These are phyloP conservation scores for Parastagonospora avenae DNA, from an alignment of 2,329 filamentous ascomycete species.

Conservation along the genomic window DNA sequence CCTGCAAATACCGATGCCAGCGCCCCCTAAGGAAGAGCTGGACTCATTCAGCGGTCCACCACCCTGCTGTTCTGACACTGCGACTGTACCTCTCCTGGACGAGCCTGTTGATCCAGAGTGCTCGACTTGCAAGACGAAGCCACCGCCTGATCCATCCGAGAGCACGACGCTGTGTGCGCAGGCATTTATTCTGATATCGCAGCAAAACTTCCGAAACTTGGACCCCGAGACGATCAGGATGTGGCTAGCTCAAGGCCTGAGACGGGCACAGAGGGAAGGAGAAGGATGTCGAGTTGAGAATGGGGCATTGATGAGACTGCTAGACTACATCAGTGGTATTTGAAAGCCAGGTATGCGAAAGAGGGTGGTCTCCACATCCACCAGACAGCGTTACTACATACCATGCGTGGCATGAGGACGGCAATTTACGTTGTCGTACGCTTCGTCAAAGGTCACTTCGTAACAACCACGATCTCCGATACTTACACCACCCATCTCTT, in stretches of 20 bases:
- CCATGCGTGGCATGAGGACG: too few species aligned
- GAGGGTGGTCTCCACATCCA: neutral
- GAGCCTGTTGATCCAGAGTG: slow-evolving; percentile 28
- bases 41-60: slow-evolving; percentile 18
- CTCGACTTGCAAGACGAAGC: slow-evolving; percentile 31
- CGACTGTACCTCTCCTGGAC: slow-evolving; percentile 1
- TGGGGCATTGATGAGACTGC: slow-evolving; percentile 36
- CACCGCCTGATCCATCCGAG: slow-evolving; percentile 32
- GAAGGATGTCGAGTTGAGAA: slow-evolving; percentile 46
- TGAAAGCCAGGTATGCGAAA: slow-evolving; percentile 3
- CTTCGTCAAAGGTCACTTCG: too few species aligned
- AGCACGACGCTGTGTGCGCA: slow-evolving; percentile 43
- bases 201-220: slow-evolving; percentile 42
- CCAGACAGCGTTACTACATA: neutral
- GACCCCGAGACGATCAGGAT: slow-evolving; percentile 36
- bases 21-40: neutral
- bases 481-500: too few species aligned
- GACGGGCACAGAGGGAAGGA: slow-evolving; percentile 31
- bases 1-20: slow-evolving; percentile 5
- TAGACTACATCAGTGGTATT: slow-evolving; percentile 44
- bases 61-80: slow-evolving; percentile 30
- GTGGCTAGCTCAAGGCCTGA: slow-evolving; percentile 39
- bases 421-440: too few species aligned
- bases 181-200: slow-evolving; percentile 40
- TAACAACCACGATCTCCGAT: too few species aligned